Evolutionary conservation across 371 early-diverging fungal species (phyloP), one percentile per base, ranked within the genome.

Genomic region (Mucor velutinosus): DNA sequence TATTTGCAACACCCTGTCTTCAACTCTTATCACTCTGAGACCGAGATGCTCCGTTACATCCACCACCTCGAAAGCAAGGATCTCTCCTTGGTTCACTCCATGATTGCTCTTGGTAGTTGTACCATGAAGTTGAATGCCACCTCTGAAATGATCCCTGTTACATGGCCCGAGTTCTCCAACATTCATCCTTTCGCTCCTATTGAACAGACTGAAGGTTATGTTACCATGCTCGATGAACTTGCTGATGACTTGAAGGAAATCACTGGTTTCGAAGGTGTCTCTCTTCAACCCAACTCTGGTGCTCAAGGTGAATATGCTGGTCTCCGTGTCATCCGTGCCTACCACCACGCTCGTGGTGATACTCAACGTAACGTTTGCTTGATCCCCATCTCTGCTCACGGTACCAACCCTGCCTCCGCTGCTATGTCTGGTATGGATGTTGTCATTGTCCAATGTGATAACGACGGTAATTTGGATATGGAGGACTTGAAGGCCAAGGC

Each of bases 71-170:
- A 96, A 83, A 90, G 89, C 87, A 96, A 95, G 86, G 99, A 98
- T 80, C 86, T 98, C 78, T 96, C 97, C 17, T 85, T 98, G 61
- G 93, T 92, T 56, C 92, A 98, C 79, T 94, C 98, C 62, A 98
- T 98, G 99, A 98, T 98, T 66, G 95, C 99, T 61, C 87, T 98
- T 35, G 99, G 99, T 33, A 94, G 94, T 58, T 98, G 99, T 86
- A 98, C 99, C 60, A 98, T 98, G 99, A 97, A 98, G 89, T 87
- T 98, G 47, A 98, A 98, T 72, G 97, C 97, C 62, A 97, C 98
- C 32, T 92, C 96, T 27, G 97, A 97, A 81, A 96, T 98, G 95
- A 94, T 97, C 69, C 97, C 99, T 14, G 89, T 98, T 55, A 97
- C 99, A 33, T 96, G 96, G 95, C 96, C 97, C 37, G 97, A 97